These are phyloP conservation scores for Penicillium sp. DNA, from an alignment of 2,329 filamentous ascomycete species.

Conservation along the genomic window DNA sequence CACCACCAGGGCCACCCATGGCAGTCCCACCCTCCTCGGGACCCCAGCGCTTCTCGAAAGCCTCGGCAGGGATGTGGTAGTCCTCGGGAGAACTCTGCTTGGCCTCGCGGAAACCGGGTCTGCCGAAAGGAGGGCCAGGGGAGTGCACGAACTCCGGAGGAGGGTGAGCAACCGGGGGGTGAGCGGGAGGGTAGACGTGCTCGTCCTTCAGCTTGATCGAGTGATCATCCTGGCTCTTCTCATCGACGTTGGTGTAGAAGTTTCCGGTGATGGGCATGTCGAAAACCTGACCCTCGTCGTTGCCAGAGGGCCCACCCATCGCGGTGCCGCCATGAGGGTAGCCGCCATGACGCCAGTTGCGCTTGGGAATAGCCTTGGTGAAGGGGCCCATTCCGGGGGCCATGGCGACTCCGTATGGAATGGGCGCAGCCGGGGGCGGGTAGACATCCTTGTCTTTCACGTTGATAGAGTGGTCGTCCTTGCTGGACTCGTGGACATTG, in stretches of 20 bases:
- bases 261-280: conserved; percentile 22
- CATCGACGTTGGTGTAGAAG: conserved; percentile 18
- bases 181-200: conserved; percentile 8
- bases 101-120: background rate
- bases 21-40: conserved; percentile 16
- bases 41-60: conserved; percentile 10
- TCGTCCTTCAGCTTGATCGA: conserved; percentile 19
- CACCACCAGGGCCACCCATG: conserved; percentile 18
- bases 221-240: conserved; percentile 21
- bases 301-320: conserved; percentile 21
- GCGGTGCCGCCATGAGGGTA: conserved; percentile 21
- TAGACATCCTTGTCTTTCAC: conserved; percentile 20
- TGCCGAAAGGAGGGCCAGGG: background rate
- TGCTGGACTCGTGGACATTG: conserved; percentile 17
- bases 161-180: conserved; percentile 2
- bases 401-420: conserved; percentile 8
- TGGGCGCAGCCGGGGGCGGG: conserved; percentile 1
- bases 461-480: conserved; percentile 23
- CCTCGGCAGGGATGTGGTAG: conserved; percentile 6
- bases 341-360: conserved; percentile 14
- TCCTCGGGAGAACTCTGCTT: background rate
- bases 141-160: background rate
- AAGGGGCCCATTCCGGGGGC: conserved; percentile 16
- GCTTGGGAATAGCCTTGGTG: conserved; percentile 7
- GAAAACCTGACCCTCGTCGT: conserved; percentile 24